These are phyloP conservation scores for Penicillium sp. DNA, from an alignment of 2,329 filamentous ascomycete genomes.

Conservation along the genomic window DNA sequence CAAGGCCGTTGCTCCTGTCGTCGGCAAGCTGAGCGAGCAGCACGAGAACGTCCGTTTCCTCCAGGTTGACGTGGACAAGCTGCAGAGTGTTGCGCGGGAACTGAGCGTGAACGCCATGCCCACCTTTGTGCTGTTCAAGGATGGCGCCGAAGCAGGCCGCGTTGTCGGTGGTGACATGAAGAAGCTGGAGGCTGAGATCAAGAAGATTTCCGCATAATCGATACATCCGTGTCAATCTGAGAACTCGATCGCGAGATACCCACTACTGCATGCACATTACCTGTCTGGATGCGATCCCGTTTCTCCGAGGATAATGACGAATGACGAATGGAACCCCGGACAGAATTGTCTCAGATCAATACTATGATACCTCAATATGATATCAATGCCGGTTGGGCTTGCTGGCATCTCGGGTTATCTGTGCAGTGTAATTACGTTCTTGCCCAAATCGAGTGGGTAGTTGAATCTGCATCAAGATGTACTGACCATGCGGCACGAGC, in stretches of 20 bases:
- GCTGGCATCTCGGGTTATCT: too few relatives aligned
- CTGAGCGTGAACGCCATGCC: slow-evolving; percentile 53
- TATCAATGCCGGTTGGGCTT: too few relatives aligned
- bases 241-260: too few relatives aligned
- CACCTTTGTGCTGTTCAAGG: slow-evolving; percentile 44
- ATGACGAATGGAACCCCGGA: background rate
- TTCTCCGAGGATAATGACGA: background rate
- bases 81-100: slow-evolving; percentile 52
- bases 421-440: too few relatives aligned
- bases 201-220: background rate
- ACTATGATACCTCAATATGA: background rate
- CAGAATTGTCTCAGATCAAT: too few relatives aligned
- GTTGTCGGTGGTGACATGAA: slow-evolving; percentile 11
- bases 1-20: slow-evolving; percentile 56
- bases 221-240: background rate
- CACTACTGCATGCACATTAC: too few relatives aligned
- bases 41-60: slow-evolving; percentile 55
- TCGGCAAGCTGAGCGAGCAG: slow-evolving; percentile 54
- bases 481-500: background rate
- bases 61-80: slow-evolving; percentile 59
- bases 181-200: slow-evolving; percentile 6
- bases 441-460: too few relatives aligned
- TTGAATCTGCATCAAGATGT: too few relatives aligned
- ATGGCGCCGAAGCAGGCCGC: slow-evolving; percentile 33
- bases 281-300: too few relatives aligned